Evolutionary conservation across 169 alveolate species (phyloP), one percentile per base, ranked within the genome.

Genomic region (Plasmodium relictum): DNA sequence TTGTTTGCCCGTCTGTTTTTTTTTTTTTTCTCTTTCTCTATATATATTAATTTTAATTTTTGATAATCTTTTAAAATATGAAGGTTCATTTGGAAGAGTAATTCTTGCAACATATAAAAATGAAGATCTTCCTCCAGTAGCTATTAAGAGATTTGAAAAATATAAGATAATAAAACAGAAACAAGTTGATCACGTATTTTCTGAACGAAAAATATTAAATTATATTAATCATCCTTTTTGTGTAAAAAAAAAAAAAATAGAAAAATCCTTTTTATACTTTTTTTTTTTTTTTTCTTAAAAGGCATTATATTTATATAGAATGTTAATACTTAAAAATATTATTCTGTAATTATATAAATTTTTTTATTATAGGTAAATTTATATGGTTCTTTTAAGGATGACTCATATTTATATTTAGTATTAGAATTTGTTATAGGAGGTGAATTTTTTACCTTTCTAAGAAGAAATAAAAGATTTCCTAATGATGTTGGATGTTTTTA

Each of bases 351-450:
- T 31, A 31, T 41, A 7, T 16, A 6, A 10, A 26, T 16, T 39
- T 52, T 41, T 26, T 20, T 18, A n/a, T 58, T 50, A n/a, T 85
- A 52, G 88, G 78, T 45, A 41, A 76, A 71, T 52, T 50, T 91
- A 94, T 74, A 86, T 71, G 98, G 97, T 7, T 93, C 97, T 6
- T 96, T 95, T 76, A 95, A 98, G 83, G 98, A 98, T 87, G 97
- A 95, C 26, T 90, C 96, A 26, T 97, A 97, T 54, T 95, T 97
- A 48, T 98, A 96, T 92, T 92, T 98, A 93, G 95, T 97, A 66
- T 95, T 98, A 93, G 99, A 98, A 70, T 98, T 95, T 85, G 98
- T 98, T 8, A 94, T 95, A 73, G 99, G 99, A 14, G 99, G 99
- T 0, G 99, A 98, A 86, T 96, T 98, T 65, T 98, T 98, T 91